Evolutionary conservation across 371 early-diverging fungal species (phyloP).

Genomic region (Rhizopus sp.): DNA sequence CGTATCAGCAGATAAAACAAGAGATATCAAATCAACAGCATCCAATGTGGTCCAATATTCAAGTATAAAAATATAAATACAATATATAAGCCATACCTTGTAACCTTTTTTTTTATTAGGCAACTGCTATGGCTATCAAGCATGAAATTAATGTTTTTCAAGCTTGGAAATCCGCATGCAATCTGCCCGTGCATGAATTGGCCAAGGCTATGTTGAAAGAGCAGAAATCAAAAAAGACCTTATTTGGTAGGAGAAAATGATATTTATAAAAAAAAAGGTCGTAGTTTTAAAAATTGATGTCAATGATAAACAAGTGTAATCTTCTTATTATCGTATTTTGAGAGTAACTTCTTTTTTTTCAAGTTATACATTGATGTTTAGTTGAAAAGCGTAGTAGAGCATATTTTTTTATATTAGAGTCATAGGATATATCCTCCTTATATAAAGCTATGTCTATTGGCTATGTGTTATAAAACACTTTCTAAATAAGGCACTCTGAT

Average conservation of each 20-base stretch:
- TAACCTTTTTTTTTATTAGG: constrained; percentile 9
- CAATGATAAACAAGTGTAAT: too few relatives aligned
- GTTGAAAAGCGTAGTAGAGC: too few relatives aligned
- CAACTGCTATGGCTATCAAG: constrained; percentile 24
- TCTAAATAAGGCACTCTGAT: too few relatives aligned
- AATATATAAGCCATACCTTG: neutral
- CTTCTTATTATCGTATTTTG: too few relatives aligned
- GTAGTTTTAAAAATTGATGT: too few relatives aligned
- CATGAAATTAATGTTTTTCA: constrained; percentile 39
- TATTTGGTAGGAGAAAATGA: constrained; percentile 16
- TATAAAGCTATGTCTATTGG: too few relatives aligned
- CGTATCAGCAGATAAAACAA: constrained; percentile 19
- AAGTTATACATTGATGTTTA: too few relatives aligned
- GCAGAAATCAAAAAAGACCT: constrained; percentile 9
- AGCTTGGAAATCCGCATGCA: constrained; percentile 30
- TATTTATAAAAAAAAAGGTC: neutral
- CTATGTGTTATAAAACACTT: too few relatives aligned
- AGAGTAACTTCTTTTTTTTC: too few relatives aligned
- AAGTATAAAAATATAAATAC: constrained; percentile 14
- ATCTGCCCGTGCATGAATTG: constrained; percentile 32
- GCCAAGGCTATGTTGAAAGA: constrained; percentile 21
- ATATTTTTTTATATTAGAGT: too few relatives aligned
- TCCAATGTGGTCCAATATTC: constrained; percentile 30
- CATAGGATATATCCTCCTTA: too few relatives aligned
- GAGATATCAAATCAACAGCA: constrained; percentile 15